phyloP scores from a whole-genome alignment of 345 rosid genomes.

The thale cress (Arabidopsis thaliana) region DNA sequence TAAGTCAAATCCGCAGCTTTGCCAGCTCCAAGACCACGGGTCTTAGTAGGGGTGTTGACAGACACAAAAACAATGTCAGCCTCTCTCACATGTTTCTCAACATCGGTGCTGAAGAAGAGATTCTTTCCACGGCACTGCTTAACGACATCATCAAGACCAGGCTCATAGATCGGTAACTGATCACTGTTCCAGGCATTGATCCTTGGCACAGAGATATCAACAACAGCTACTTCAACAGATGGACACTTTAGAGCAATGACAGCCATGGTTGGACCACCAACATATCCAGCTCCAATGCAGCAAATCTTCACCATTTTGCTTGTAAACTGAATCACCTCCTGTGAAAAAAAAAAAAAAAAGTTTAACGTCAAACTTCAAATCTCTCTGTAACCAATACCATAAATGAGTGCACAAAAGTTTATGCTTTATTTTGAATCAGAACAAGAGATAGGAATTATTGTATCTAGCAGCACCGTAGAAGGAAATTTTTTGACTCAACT shows the following conservation, averaged over 20 bases:
- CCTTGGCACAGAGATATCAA: constrained; percentile 79
- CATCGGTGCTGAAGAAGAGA: constrained; percentile 90
- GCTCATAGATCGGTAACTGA: constrained; percentile 90
- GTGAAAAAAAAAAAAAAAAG: not conserved
- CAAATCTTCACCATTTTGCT: constrained; percentile 92
- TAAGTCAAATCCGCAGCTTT: constrained; percentile 95
- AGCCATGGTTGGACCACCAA: constrained; percentile 97
- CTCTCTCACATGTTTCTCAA: constrained; percentile 80
- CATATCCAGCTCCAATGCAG: constrained; percentile 98
- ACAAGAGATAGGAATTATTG: not conserved
- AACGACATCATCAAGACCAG: constrained; percentile 84
- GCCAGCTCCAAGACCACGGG: constrained; percentile 92
- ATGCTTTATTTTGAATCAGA: not conserved
- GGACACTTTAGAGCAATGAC: constrained; percentile 95
- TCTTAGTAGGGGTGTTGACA: constrained; percentile 91
- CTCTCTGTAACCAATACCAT: constrained; percentile 9
- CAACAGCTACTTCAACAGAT: constrained; percentile 82
- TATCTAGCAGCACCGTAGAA: constrained; percentile 7
- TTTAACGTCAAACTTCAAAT: constrained; percentile 7
- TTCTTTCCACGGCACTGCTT: constrained; percentile 87
- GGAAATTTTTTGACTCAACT: constrained; percentile 2
- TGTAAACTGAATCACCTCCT: constrained; percentile 20
- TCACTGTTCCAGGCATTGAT: constrained; percentile 91
- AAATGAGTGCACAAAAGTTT: not conserved
- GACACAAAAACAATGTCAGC: constrained; percentile 93